A percentile compares a stretch with the other conserved stretches of the same genome.
Conservation (phyloP, 345 rosid genomes). For the Dipteronia dyeriana region DNA sequence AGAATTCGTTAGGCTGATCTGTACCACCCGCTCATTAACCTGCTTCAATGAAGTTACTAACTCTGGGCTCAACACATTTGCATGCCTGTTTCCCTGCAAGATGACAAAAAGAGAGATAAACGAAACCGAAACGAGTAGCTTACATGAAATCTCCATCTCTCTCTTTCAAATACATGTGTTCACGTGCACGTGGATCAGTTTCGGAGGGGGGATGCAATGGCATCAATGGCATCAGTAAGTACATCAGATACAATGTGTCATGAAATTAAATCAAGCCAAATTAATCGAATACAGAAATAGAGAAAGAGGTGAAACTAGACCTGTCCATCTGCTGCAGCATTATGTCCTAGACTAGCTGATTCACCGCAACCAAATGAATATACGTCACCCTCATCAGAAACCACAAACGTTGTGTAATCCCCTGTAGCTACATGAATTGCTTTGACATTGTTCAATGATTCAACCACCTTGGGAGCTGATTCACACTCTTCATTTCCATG, state of each 20-base stretch:
- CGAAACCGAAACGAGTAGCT: not conserved
- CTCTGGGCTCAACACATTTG: conserved; percentile 67
- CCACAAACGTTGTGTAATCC: conserved; percentile 89
- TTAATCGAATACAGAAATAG: not conserved
- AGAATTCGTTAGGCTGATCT: conserved; percentile 86
- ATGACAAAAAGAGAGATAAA: not conserved
- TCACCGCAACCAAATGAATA: conserved; percentile 96
- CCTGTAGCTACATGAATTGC: conserved; percentile 90
- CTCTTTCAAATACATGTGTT: too few relatives aligned
- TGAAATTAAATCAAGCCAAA: not conserved
- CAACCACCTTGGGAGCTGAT: conserved; percentile 77
- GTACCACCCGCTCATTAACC: conserved; percentile 71
- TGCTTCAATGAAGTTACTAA: conserved; percentile 72
- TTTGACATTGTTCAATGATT: conserved; percentile 66
- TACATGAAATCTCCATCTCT: not conserved
- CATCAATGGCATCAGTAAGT: not conserved
- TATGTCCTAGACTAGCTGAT: conserved; percentile 91
- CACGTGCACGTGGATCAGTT: not conserved
- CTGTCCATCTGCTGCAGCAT: conserved; percentile 59
- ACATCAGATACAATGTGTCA: not conserved
- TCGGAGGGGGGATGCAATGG: not conserved
- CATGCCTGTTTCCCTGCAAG: conserved; percentile 64
- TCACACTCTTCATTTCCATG: conserved; percentile 90
- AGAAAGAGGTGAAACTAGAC: conserved; percentile 29
- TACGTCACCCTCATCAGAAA: conserved; percentile 85